A percentile compares a stretch with the other conserved stretches of the same genome.
Conservation (phyloP, 2,329 filamentous ascomycete species). For the Pyricularia pennisetigena region DNA sequence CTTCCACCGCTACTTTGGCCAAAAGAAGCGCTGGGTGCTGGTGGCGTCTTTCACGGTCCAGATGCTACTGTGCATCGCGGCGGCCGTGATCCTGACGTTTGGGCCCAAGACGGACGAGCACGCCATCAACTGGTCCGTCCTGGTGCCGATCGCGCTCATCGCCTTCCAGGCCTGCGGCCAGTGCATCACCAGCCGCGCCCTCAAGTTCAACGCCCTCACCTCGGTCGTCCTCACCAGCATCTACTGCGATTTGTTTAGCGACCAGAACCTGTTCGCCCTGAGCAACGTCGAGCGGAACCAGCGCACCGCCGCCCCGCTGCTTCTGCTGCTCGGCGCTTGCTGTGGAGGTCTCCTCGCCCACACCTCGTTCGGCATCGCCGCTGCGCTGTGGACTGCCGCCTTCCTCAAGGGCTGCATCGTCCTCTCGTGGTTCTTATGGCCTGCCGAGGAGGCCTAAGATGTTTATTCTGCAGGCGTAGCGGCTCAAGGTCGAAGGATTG, state of each 20-base stretch:
- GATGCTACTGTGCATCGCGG: slow-evolving; percentile 34
- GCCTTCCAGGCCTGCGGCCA: slow-evolving; percentile 67
- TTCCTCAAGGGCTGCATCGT: slow-evolving; percentile 46
- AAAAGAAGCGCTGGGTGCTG: slow-evolving; percentile 55
- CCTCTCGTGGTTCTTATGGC: slow-evolving; percentile 52
- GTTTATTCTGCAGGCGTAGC: background rate
- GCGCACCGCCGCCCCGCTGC: slow-evolving; percentile 35
- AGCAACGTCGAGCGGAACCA: slow-evolving; percentile 41
- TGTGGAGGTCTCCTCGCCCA: slow-evolving; percentile 39
- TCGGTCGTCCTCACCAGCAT: slow-evolving; percentile 74
- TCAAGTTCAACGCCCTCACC: slow-evolving; percentile 61
- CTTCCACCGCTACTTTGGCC: slow-evolving; percentile 55
- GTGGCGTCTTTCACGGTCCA: slow-evolving; percentile 47
- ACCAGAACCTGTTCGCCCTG: slow-evolving; percentile 32
- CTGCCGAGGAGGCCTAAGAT: slow-evolving; percentile 10
- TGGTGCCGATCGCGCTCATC: slow-evolving; percentile 58
- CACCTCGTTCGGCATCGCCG: slow-evolving; percentile 35
- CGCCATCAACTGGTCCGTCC: slow-evolving; percentile 45
- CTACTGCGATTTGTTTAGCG: slow-evolving; percentile 72
- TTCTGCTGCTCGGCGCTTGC: slow-evolving; percentile 39
- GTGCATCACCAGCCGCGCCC: slow-evolving; percentile 60
- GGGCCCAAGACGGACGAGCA: slow-evolving; percentile 29
- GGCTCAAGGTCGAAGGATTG: background rate
- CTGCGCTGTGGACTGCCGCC: slow-evolving; percentile 50
- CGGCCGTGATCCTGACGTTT: slow-evolving; percentile 43